Conservation (phyloP, 768 basidiomycete species). For the Terana coerulea region DNA sequence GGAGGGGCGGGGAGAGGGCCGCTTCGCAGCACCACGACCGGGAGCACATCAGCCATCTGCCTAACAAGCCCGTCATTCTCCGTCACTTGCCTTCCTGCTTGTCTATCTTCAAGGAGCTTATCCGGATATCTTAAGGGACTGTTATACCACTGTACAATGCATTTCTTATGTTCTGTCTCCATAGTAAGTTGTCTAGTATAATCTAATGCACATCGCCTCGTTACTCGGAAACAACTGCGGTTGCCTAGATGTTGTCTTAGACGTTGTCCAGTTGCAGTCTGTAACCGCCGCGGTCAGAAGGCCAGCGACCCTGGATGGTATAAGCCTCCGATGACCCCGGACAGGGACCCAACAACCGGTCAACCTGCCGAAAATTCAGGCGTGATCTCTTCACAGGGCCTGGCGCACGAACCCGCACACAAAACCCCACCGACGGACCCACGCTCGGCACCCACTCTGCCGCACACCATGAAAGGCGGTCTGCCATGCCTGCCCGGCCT, state of each 20-base stretch:
- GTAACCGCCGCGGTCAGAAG: too few species aligned
- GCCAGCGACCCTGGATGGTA: not conserved
- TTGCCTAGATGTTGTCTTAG: not conserved
- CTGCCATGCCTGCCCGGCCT: not conserved
- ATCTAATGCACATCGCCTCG: not conserved
- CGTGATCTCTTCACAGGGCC: conserved; percentile 1
- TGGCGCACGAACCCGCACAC: not conserved
- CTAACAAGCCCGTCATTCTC: not conserved
- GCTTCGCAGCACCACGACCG: not conserved
- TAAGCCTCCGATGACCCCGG: conserved; percentile 11
- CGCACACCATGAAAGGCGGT: not conserved
- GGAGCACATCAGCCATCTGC: not conserved
- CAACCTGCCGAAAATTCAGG: not conserved
- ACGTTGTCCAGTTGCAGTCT: too few species aligned
- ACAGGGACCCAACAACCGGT: not conserved
- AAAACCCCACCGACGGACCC: not conserved
- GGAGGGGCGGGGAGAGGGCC: too few species aligned
- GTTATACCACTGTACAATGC: not conserved
- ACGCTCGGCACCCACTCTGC: not conserved
- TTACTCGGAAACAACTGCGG: not conserved
- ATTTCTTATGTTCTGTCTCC: not conserved
- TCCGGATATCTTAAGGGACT: not conserved
- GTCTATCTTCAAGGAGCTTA: not conserved
- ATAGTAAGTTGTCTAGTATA: conserved; percentile 2
- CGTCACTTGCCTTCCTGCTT: not conserved